Conservation (phyloP, 2,329 filamentous ascomycete genomes). For the Zymoseptoria ardabiliae region DNA sequence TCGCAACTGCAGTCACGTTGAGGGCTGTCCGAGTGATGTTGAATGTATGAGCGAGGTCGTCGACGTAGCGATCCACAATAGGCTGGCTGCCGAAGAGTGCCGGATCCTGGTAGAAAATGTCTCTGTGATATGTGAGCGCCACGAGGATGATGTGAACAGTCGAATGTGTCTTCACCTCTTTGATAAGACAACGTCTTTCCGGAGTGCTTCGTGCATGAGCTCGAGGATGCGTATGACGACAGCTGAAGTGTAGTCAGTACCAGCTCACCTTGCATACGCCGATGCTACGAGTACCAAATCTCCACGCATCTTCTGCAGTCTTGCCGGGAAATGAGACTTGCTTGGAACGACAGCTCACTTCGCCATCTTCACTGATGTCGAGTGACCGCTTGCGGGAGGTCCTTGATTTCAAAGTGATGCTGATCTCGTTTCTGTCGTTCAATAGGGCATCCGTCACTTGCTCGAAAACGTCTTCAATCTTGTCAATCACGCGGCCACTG, state of each 20-base stretch:
- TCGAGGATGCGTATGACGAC: constrained; percentile 50
- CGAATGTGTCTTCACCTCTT: constrained; percentile 42
- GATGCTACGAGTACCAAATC: constrained; percentile 38
- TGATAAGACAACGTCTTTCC: constrained; percentile 43
- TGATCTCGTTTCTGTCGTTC: constrained; percentile 38
- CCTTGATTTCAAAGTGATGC: constrained; percentile 42
- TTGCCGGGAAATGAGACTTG: constrained; percentile 47
- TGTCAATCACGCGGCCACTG: constrained; percentile 36
- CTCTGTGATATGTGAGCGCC: constrained; percentile 41
- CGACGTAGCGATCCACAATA: constrained; percentile 63
- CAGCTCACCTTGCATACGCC: not conserved
- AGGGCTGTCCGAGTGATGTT: constrained; percentile 55
- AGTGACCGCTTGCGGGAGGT: constrained; percentile 4
- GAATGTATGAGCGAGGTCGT: constrained; percentile 66
- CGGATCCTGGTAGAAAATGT: constrained; percentile 72
- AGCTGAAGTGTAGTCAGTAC: constrained; percentile 32
- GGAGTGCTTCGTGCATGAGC: constrained; percentile 47
- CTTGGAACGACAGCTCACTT: constrained; percentile 6
- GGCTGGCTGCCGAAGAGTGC: constrained; percentile 62
- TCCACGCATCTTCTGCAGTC: constrained; percentile 50
- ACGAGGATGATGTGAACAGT: not conserved
- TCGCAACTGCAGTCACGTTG: constrained; percentile 67
- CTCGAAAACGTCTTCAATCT: constrained; percentile 51
- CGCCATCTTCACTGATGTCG: constrained; percentile 1
- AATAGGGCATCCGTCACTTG: constrained; percentile 44